Evolutionary conservation across 805 yeast genomes (phyloP), one percentile per base, ranked within the genome.

Genomic region (Torulaspora indica): DNA sequence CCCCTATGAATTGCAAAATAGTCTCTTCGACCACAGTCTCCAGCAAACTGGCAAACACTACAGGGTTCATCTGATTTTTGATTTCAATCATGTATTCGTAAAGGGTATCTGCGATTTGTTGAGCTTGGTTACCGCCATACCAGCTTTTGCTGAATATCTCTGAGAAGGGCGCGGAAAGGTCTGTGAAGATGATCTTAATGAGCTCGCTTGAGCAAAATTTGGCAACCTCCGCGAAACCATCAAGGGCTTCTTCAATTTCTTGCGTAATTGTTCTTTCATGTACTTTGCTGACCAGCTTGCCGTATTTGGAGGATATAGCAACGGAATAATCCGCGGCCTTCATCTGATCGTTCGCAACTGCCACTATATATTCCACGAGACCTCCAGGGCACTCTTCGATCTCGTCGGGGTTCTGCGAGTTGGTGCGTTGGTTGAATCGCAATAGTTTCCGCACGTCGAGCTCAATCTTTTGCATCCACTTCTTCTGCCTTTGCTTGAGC

Each of bases 321-420:
- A 85, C 93, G 2, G 82, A 68, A 50, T 77, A 77, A 53, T 78
- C 82, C 2, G 85, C 83, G 12, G 82, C 82, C 49, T 80, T 73
- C 69, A 81, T 77, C 64, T 85, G 95, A 53, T 90, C 93, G 64
- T 88, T 88, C 2, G 90, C 91, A 13, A 86, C 72, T 0, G 95
- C 95, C 12, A 85, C 76, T 41, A 85, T 66, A 64, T 88, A 88
- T 57, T 88, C 96, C 31, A 82, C 72, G 24, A 88, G 68, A 1
- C 96, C 96, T 18, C 85, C 79, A n/a, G 82, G 78, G 3, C 82
- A 71, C 46, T 70, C 62, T 54, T 68, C 64, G 48, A 69, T 61
- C 54, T 64, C 60, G 46, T 71, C 62, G 52, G 68, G 64, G 25
- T 51, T 50, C 22, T 63, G 72, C 1, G 66, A 66, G 34, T 63